These are phyloP conservation scores for Ophioceras dolichostomum DNA, from an alignment of 2,329 filamentous ascomycete genomes.

Conservation along the genomic window DNA sequence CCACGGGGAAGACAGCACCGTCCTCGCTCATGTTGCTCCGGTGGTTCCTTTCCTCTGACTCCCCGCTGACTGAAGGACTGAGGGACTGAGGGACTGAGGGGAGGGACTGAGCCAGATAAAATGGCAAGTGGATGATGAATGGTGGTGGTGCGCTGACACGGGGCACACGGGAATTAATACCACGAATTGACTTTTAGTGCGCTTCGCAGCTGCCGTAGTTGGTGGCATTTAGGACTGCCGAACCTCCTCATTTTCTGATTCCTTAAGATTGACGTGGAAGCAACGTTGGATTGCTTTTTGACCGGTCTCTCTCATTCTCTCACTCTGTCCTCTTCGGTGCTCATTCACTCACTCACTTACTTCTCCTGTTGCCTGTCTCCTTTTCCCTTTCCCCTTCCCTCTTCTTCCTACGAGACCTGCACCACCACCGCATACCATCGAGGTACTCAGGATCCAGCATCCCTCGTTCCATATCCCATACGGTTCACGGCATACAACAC, in stretches of 20 bases:
- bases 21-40: background rate
- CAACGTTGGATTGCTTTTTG: background rate
- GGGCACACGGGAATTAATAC: background rate
- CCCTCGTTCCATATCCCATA: too few species aligned
- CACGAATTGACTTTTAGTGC: too few species aligned
- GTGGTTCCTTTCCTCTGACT: background rate
- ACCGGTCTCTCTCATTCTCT: background rate
- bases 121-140: background rate
- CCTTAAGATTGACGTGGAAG: background rate
- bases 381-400: background rate
- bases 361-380: background rate
- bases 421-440: too few species aligned
- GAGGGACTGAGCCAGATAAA: background rate
- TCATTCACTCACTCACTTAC: background rate
- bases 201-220: too few species aligned
- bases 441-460: too few species aligned
- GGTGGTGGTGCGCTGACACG: background rate
- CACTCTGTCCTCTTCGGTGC: too few species aligned
- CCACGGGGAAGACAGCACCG: too few species aligned
- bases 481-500: too few species aligned
- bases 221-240: background rate
- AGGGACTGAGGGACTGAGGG: background rate
- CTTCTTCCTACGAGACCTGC: too few species aligned
- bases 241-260: too few species aligned
- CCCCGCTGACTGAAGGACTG: too few species aligned